Conservation (phyloP, 805 yeast species). For the Maudiozyma turicensis region DNA sequence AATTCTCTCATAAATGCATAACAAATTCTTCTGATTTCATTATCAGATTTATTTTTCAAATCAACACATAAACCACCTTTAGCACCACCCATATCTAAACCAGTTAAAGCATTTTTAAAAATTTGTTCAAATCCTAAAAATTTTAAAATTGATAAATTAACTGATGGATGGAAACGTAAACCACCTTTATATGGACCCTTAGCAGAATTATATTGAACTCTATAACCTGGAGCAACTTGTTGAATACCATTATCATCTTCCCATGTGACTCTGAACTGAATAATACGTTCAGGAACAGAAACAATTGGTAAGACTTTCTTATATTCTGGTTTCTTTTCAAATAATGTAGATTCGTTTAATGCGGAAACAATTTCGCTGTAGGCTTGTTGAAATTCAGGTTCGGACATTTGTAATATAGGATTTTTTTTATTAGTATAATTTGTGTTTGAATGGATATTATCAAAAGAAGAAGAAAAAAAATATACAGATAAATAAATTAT, state of each 20-base stretch:
- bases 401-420: slow-evolving; percentile 29
- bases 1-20: slow-evolving; percentile 91
- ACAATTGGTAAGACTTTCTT: slow-evolving; percentile 81
- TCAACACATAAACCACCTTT: slow-evolving; percentile 98
- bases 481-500: neutral
- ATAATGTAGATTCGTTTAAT: slow-evolving; percentile 82
- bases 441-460: neutral
- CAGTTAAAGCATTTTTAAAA: slow-evolving; percentile 96
- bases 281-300: slow-evolving; percentile 89
- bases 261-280: slow-evolving; percentile 97
- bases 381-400: slow-evolving; percentile 99
- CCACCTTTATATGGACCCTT: slow-evolving; percentile 99
- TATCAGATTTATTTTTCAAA: slow-evolving; percentile 89
- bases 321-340: slow-evolving; percentile 81
- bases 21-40: slow-evolving; percentile 95
- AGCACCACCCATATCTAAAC: slow-evolving; percentile 98
- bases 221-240: slow-evolving; percentile 93
- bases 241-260: slow-evolving; percentile 88
- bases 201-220: slow-evolving; percentile 97
- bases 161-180: slow-evolving; percentile 94
- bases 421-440: too few species aligned
- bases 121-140: slow-evolving; percentile 97
- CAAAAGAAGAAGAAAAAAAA: neutral
- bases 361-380: slow-evolving; percentile 86
- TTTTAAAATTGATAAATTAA: slow-evolving; percentile 88